Conservation (phyloP, 1,139 yeast genomes). For the Lodderomyces oxycetoniae region DNA sequence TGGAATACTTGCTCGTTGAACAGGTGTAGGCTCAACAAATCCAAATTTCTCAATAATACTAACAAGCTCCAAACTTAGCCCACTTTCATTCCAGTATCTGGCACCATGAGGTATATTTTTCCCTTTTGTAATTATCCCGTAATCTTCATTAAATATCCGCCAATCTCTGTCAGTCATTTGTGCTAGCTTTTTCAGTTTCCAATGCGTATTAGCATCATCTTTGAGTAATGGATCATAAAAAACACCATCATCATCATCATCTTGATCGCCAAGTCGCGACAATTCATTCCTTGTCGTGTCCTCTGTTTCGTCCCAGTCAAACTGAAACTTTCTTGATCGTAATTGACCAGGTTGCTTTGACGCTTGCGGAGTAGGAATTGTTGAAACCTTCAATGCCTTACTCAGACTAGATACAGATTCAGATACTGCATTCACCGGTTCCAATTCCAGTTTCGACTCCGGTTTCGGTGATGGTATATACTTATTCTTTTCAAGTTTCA, state of each 20-base stretch:
- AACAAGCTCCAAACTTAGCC: slow-evolving; percentile 37
- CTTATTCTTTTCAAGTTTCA: slow-evolving; percentile 24
- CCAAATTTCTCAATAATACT: slow-evolving; percentile 36
- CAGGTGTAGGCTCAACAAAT: slow-evolving; percentile 72
- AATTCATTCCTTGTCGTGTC: slow-evolving; percentile 52
- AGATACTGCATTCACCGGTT: not conserved
- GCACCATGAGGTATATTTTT: slow-evolving; percentile 53
- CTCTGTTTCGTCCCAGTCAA: slow-evolving; percentile 66
- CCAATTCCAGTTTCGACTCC: too few relatives aligned
- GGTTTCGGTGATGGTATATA: too few relatives aligned
- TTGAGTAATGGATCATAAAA: slow-evolving; percentile 12
- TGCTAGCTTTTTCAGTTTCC: slow-evolving; percentile 62
- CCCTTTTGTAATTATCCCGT: slow-evolving; percentile 59
- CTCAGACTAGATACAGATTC: too few relatives aligned
- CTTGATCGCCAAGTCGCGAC: slow-evolving; percentile 31
- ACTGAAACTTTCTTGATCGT: slow-evolving; percentile 36
- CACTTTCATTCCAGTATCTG: slow-evolving; percentile 62
- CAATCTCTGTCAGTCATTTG: slow-evolving; percentile 83
- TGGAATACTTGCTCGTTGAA: slow-evolving; percentile 86
- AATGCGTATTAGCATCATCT: slow-evolving; percentile 40
- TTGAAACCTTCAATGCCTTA: not conserved
- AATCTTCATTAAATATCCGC: slow-evolving; percentile 83
- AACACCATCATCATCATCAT: slow-evolving; percentile 20
- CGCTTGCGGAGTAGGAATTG: not conserved
- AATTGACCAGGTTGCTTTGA: not conserved